Evolutionary conservation across 2,329 filamentous ascomycete species (phyloP).

Genomic region (Pseudogymnoascus sp.): DNA sequence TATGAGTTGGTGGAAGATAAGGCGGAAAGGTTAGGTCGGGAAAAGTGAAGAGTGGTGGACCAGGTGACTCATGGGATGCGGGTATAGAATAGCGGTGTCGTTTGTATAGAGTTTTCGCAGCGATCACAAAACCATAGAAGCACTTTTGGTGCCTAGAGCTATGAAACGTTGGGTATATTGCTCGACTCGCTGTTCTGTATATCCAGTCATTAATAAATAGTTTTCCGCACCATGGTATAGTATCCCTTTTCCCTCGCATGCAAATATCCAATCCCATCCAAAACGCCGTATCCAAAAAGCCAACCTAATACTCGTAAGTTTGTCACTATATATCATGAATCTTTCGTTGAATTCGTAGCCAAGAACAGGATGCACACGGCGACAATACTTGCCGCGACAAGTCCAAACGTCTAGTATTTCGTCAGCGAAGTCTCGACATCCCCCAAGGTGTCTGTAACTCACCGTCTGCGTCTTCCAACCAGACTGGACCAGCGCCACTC

Average conservation of each 20-base stretch:
- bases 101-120: conserved; percentile 4
- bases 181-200: conserved; percentile 1
- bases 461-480: conserved; percentile 90
- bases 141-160: conserved; percentile 2
- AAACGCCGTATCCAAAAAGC: neutral
- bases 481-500: conserved; percentile 78
- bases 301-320: neutral
- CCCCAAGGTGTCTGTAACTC: conserved; percentile 12
- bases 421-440: neutral
- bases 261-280: neutral
- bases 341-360: conserved; percentile 30
- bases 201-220: conserved; percentile 1
- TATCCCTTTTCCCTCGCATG: neutral
- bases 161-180: conserved; percentile 4
- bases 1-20: conserved; percentile 69
- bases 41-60: conserved; percentile 26
- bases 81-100: conserved; percentile 3
- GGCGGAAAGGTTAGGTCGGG: conserved; percentile 71
- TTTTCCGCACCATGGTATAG: neutral
- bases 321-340: neutral
- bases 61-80: neutral
- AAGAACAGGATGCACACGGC: conserved; percentile 59
- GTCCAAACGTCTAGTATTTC: conserved; percentile 48
- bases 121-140: neutral
- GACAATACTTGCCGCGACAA: conserved; percentile 56